Base-by-base conservation (phyloP, 1,284 basidiomycete genomes). In the Exobasidium rhododendri region DNA sequence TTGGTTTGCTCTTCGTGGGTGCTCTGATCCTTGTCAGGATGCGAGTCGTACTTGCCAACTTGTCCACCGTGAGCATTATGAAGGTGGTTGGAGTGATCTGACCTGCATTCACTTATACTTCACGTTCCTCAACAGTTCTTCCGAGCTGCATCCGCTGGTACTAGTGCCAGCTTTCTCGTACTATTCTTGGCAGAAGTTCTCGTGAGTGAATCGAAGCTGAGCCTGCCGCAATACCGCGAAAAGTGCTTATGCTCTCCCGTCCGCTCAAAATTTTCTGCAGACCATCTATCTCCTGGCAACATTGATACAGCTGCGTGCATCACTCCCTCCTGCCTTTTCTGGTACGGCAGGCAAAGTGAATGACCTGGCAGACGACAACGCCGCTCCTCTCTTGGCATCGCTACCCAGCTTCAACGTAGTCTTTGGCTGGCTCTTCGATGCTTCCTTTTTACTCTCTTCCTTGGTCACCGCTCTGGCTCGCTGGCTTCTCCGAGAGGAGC, bases 221-320 rank as follows among this genome's bases (percentile, higher is more conserved):
- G 3, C 31, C 17, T 20, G 52, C 5, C 10, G 13, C 4, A 10
- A 13, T 11, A 45, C 43, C 47, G 22, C 4, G 20, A 26, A 54
- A 14, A 14, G 32, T n/a, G 44, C 50, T 17, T 2, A 14, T 43
- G 40, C 46, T 24, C 11, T 43, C n/a, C 44, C 45, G 45, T 20
- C 54, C 35, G 26, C n/a, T 55, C 13, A 31, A 20, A 1, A 10
- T 40, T 17, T 40, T 40, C 17, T 50, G 20, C 62, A 79, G 77
- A 80, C 80, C 29, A 78, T 82, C 45, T 82, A 82, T 57, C 75
- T 81, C 13, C 71, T 82, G 29, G 81, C 81, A 0, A 82, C 81
- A 13, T 73, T 82, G 49, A 82, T 82, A 57, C 81, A 81, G 49
- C 71, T 82, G 0, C 75, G 81, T 0, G 72, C 78, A 2, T 74